A percentile compares a stretch with the other conserved stretches of the same genome.
phyloP scores from a whole-genome alignment of 345 rosid species.

The Melaleuca quinquenervia region DNA sequence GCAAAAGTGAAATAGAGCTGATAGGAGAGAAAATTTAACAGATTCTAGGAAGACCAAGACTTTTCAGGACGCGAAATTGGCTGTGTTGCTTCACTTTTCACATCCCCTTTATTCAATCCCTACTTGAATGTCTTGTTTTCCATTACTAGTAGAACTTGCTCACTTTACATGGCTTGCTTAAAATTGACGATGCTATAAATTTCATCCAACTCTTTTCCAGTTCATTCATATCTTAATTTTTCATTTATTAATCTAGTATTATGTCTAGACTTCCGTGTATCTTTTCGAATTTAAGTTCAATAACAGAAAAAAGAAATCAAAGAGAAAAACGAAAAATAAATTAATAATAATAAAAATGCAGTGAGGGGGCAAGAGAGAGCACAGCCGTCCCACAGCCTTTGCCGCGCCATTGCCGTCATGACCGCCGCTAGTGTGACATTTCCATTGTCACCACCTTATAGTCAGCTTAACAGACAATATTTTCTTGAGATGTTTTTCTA shows the following conservation, averaged over 20 bases:
- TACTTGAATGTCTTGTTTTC: background rate
- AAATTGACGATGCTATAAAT: background rate
- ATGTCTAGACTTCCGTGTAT: background rate
- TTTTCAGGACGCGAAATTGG: background rate
- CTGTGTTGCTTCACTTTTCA: background rate
- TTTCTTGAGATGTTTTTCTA: background rate
- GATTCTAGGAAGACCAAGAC: background rate
- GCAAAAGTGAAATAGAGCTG: background rate
- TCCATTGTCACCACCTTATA: background rate
- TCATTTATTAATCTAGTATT: background rate
- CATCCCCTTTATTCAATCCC: background rate
- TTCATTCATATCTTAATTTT: background rate
- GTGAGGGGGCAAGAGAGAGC: no score
- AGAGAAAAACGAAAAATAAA: background rate
- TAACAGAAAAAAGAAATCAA: background rate
- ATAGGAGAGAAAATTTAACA: no score
- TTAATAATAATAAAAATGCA: no score
- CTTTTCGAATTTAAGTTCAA: background rate
- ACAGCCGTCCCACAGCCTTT: no score
- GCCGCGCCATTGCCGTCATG: background rate
- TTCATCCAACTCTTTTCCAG: background rate
- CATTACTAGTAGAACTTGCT: background rate
- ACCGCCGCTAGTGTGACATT: fast-evolving
- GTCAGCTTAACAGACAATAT: background rate
- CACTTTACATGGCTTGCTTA: background rate